Conservation (phyloP, 331 rosid species). For the Acacia pycnantha region DNA sequence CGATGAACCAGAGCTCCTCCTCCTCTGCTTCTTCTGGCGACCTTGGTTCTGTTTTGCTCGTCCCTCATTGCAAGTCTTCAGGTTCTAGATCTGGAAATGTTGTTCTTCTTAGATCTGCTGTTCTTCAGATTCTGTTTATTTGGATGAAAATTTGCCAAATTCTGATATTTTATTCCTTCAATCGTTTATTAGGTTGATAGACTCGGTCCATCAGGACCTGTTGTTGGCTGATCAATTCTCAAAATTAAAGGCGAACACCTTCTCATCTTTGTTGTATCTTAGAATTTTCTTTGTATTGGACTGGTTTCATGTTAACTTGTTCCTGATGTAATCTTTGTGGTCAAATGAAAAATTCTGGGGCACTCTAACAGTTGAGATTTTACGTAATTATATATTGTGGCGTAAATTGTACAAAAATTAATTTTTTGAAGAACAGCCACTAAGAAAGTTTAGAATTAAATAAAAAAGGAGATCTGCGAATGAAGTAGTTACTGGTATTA, state of each 20-base stretch:
- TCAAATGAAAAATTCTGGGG: conserved; percentile 8
- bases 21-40: no score
- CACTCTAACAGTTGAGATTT: conserved; percentile 12
- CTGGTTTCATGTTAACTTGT: conserved; percentile 12
- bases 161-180: conserved; percentile 25
- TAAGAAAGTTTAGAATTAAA: no score
- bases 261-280: conserved; percentile 25
- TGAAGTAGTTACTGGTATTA: conserved; percentile 1
- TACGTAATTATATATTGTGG: conserved; percentile 1
- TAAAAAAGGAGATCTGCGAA: background rate
- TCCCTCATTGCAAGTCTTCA: no score
- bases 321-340: conserved; percentile 21
- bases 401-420: background rate
- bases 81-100: no score
- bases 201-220: conserved; percentile 84
- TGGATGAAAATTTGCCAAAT: conserved; percentile 15
- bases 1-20: no score
- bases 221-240: conserved; percentile 85
- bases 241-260: conserved; percentile 67
- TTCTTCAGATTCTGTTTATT: no score
- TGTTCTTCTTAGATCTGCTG: no score
- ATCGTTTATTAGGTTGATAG: conserved; percentile 69
- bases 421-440: background rate
- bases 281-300: conserved; percentile 5
- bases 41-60: no score